Base-by-base conservation (phyloP, 768 basidiomycete genomes). In the Suillus americanus region DNA sequence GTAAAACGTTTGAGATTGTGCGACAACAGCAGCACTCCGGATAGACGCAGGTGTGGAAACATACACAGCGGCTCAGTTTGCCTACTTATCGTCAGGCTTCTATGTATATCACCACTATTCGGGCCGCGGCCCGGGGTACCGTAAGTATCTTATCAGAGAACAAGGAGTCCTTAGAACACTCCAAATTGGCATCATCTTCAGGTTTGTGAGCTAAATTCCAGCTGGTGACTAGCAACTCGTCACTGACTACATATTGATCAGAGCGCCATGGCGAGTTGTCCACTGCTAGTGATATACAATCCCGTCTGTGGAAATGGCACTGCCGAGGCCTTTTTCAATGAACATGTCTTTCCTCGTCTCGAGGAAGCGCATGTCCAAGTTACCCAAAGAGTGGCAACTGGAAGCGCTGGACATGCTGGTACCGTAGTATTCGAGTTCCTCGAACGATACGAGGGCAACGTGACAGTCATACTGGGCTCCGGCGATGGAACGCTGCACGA, bases 401-500 rank as follows among this genome's bases (percentile, higher is more conserved):
- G 81, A 61, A 71, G 77, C 62, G 69, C 77, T 0, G 84, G 81
- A 4, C 84, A 92, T 72, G 89, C 88, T 12, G 89, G 86, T 16
- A 69, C 68, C 41, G 63, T 83, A 60, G 75, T 85, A 18, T 65
- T 79, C 40, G 70, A 80, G 6, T 78, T 83, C 66, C 70, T 89
- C 57, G 63, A 77, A 12, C 66, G 69, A 50, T 65, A 70, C 62
- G 62, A 73, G 9, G 78, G 72, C 33, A 68, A 65, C 55, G 64
- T 84, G 60, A 82, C 82, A 0, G 72, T 91, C 55, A 72, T 91
- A 60, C 79, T 95, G 30, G 85, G 84, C 18, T 94, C 95, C 5
- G 96, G 96, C 9, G 96, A 99, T 75, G 96, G 96, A 20, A 97
- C 95, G 1, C 80, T 95, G 45, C 93, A 97, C 74, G 95, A 99